Percentiles rank a stretch among this genome's conserved stretches.
Evolutionary conservation across 805 yeast species (phyloP).

Genomic region (Cyberlindnera maclurae): DNA sequence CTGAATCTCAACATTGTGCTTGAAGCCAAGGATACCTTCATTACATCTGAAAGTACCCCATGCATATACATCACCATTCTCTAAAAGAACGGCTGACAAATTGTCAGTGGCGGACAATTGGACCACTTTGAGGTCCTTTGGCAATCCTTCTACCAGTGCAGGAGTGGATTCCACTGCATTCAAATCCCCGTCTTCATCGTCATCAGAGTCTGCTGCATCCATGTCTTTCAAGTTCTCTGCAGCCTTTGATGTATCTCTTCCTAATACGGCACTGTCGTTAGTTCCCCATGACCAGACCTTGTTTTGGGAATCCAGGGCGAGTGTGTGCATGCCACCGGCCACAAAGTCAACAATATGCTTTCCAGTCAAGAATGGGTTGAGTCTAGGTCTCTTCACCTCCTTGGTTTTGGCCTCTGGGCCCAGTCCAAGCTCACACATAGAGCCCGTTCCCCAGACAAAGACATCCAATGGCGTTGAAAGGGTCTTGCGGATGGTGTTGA

Average conservation of each 20-base stretch:
- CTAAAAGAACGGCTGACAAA: slow-evolving; percentile 70
- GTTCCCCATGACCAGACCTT: slow-evolving; percentile 98
- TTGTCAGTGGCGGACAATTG: slow-evolving; percentile 91
- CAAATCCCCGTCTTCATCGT: slow-evolving; percentile 70
- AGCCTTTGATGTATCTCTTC: slow-evolving; percentile 70
- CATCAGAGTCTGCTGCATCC: slow-evolving; percentile 51
- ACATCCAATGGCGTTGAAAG: slow-evolving; percentile 47
- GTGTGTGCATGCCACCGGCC: slow-evolving; percentile 92
- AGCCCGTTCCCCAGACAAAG: slow-evolving; percentile 93
- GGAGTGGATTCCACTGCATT: slow-evolving; percentile 91
- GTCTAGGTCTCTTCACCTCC: slow-evolving; percentile 92
- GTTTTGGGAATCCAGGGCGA: slow-evolving; percentile 73
- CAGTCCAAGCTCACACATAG: slow-evolving; percentile 96
- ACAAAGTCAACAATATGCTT: slow-evolving; percentile 78
- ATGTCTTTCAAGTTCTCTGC: slow-evolving; percentile 62
- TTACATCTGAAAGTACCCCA: slow-evolving; percentile 97
- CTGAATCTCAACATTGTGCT: slow-evolving; percentile 58
- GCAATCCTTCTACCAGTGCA: slow-evolving; percentile 59
- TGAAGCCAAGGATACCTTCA: slow-evolving; percentile 86
- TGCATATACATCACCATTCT: slow-evolving; percentile 84
- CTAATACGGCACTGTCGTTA: slow-evolving; percentile 86
- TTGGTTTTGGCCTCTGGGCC: slow-evolving; percentile 91
- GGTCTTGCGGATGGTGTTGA: slow-evolving; percentile 21
- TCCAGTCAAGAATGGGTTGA: slow-evolving; percentile 71
- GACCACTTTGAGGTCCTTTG: slow-evolving; percentile 52